These are phyloP conservation scores for Aureobasidium melanogenum DNA, from an alignment of 2,329 filamentous ascomycete genomes.

Conservation along the genomic window DNA sequence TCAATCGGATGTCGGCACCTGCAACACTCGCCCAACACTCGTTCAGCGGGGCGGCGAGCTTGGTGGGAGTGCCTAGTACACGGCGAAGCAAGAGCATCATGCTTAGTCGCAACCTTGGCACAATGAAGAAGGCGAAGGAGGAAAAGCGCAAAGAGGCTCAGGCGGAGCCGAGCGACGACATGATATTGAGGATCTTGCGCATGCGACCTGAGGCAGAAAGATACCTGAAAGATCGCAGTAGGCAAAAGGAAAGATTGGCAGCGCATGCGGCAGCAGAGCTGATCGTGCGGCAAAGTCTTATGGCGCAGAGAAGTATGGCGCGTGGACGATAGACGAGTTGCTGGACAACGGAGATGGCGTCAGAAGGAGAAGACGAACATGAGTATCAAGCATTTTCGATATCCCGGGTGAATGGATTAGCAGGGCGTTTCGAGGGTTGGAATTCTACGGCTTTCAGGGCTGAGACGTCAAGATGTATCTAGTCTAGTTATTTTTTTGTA, in stretches of 20 bases:
- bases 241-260: slow-evolving; percentile 88
- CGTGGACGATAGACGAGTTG: slow-evolving; percentile 11
- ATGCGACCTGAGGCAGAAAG: slow-evolving; percentile 86
- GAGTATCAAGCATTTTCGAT: not conserved
- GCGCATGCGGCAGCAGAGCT: slow-evolving; percentile 84
- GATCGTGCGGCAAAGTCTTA: slow-evolving; percentile 88
- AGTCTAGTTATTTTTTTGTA: not conserved
- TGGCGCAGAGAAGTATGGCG: slow-evolving; percentile 30
- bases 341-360: not conserved
- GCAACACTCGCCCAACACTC: slow-evolving; percentile 41
- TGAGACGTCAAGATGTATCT: not conserved
- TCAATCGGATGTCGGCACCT: slow-evolving; percentile 63
- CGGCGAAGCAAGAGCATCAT: slow-evolving; percentile 58
- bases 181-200: slow-evolving; percentile 87
- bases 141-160: slow-evolving; percentile 93
- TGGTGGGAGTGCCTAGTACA: slow-evolving; percentile 52
- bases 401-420: not conserved
- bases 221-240: slow-evolving; percentile 82
- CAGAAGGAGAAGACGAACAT: not conserved
- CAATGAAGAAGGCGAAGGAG: slow-evolving; percentile 92
- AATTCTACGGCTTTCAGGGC: not conserved
- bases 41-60: slow-evolving; percentile 38
- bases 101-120: slow-evolving; percentile 87
- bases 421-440: not conserved
- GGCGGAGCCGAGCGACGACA: slow-evolving; percentile 93